Evolutionary conservation across 2,329 filamentous ascomycete species (phyloP).

Genomic region (Colletotrichum graminicola): DNA sequence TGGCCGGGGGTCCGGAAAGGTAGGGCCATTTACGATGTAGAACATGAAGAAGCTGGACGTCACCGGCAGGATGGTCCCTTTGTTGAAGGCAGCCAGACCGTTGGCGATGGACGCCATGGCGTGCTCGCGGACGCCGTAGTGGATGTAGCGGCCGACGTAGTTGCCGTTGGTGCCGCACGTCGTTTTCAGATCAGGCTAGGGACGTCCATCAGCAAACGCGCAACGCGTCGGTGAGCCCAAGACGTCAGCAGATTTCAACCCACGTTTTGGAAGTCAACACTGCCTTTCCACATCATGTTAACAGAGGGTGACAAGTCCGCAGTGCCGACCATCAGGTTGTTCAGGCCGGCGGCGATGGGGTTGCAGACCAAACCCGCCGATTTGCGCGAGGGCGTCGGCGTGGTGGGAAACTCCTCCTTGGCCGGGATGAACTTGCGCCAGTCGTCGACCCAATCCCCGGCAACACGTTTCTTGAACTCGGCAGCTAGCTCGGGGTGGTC

Average conservation of each 20-base stretch:
- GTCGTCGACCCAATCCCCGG: slow-evolving; percentile 60
- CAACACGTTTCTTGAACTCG: slow-evolving; percentile 61
- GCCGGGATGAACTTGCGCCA: slow-evolving; percentile 63
- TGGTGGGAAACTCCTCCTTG: slow-evolving; percentile 58
- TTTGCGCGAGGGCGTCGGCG: slow-evolving; percentile 63
- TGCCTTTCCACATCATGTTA: slow-evolving; percentile 67
- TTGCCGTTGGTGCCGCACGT: slow-evolving; percentile 66
- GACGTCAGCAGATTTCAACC: background rate
- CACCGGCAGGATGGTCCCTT: slow-evolving; percentile 67
- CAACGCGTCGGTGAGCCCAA: background rate
- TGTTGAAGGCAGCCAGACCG: slow-evolving; percentile 69
- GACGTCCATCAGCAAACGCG: background rate
- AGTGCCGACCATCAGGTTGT: slow-evolving; percentile 65
- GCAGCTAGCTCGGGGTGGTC: slow-evolving; percentile 62
- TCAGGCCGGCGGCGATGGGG: slow-evolving; percentile 61
- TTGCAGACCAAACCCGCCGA: slow-evolving; percentile 63
- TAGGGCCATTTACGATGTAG: slow-evolving; percentile 56
- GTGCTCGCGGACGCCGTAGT: slow-evolving; percentile 72
- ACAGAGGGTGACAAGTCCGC: slow-evolving; percentile 66
- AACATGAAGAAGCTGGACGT: slow-evolving; percentile 75
- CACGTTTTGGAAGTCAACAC: slow-evolving; percentile 61
- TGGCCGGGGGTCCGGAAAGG: background rate
- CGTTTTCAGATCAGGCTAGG: slow-evolving; percentile 51
- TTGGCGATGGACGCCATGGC: slow-evolving; percentile 71
- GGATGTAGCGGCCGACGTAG: slow-evolving; percentile 68